These are phyloP conservation scores for Xylaria cubensis DNA, from an alignment of 495 filamentous ascomycete genomes.

Conservation along the genomic window DNA sequence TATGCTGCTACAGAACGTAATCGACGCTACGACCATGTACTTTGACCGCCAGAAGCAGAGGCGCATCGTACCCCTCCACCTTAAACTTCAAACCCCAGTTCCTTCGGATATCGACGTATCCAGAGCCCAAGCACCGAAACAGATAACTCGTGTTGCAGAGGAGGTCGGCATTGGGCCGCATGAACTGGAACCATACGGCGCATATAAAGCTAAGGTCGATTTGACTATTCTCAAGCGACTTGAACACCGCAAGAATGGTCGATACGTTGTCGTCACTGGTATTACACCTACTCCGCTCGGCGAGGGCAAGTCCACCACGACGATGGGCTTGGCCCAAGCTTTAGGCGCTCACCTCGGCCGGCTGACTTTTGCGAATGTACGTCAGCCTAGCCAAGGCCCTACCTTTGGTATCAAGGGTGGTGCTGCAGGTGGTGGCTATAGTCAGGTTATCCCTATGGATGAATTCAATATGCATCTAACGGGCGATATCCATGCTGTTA, in stretches of 20 bases:
- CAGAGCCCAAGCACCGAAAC: constrained; percentile 85
- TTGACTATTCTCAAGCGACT: constrained; percentile 81
- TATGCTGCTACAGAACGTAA: constrained; percentile 94
- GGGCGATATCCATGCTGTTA: constrained; percentile 97
- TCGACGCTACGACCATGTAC: constrained; percentile 78
- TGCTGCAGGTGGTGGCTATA: constrained; percentile 95
- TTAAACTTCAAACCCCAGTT: constrained; percentile 76
- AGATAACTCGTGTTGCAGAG: constrained; percentile 79
- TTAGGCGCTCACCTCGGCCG: constrained; percentile 86
- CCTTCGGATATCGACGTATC: constrained; percentile 96
- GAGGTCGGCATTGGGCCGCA: constrained; percentile 86
- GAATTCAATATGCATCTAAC: constrained; percentile 99
- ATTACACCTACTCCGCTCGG: constrained; percentile 98
- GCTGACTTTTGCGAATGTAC: constrained; percentile 92
- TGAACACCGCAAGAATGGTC: constrained; percentile 82
- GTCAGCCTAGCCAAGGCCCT: constrained; percentile 95
- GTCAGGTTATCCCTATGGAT: constrained; percentile 99
- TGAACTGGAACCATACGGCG: constrained; percentile 92
- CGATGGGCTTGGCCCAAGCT: constrained; percentile 93
- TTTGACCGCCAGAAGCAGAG: constrained; percentile 83
- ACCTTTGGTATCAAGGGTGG: constrained; percentile 99
- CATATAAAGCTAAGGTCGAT: constrained; percentile 94
- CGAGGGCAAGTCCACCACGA: constrained; percentile 99
- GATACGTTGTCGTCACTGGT: constrained; percentile 90
- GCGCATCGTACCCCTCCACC: constrained; percentile 75